A percentile compares a stretch with the other conserved stretches of the same genome.
These are phyloP conservation scores for Podospora pseudocomata DNA, from an alignment of 495 filamentous ascomycete species.

Conservation along the genomic window DNA sequence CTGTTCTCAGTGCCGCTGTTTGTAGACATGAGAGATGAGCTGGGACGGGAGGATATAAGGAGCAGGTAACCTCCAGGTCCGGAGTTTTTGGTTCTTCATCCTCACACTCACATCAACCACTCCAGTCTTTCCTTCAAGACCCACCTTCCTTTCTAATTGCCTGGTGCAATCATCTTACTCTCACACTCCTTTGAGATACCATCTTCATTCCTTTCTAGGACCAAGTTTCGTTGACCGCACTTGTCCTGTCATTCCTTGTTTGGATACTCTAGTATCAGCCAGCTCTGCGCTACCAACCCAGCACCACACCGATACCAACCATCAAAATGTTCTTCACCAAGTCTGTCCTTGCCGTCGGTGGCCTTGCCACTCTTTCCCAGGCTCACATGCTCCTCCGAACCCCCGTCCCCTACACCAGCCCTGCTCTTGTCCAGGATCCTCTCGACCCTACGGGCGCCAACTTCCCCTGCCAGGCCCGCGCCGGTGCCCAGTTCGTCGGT, in stretches of 20 bases:
- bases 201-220: conserved; percentile 6
- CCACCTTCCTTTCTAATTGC: conserved; percentile 15
- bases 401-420: conserved; percentile 65
- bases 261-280: conserved; percentile 14
- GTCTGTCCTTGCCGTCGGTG: conserved; percentile 28
- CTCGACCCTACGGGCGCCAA: conserved; percentile 55
- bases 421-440: conserved; percentile 46
- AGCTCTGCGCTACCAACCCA: conserved; percentile 19
- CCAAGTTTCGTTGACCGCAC: conserved; percentile 17
- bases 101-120: conserved; percentile 18
- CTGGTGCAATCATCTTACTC: conserved; percentile 17
- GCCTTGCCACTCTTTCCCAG: conserved; percentile 49
- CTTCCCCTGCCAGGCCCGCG: conserved; percentile 70
- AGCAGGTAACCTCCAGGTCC: background rate
- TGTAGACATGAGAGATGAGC: background rate
- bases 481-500: conserved; percentile 39
- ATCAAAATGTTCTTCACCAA: conserved; percentile 43
- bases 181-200: conserved; percentile 19
- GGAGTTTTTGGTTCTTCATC: conserved; percentile 13
- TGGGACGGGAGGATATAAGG: conserved; percentile 13
- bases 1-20: background rate
- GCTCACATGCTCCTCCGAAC: conserved; percentile 70
- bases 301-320: conserved; percentile 1
- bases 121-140: conserved; percentile 18
- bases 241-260: conserved; percentile 14